Conservation (phyloP, 202 grass and related monocot species). For the Schoenoplectus tabernaemontani region DNA sequence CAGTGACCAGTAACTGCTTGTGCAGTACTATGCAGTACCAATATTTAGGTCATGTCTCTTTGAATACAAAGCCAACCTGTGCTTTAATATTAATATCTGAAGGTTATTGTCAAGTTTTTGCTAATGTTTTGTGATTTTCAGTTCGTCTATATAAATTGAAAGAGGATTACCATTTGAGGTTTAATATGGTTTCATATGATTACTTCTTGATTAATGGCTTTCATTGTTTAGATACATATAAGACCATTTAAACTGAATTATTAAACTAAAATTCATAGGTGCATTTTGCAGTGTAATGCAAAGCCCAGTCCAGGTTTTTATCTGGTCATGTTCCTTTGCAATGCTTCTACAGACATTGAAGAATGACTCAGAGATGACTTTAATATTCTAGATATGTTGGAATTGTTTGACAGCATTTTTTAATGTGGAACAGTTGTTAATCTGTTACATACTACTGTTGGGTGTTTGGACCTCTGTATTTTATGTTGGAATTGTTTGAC, state of each 20-base stretch:
- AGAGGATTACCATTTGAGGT: background rate
- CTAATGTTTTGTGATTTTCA: background rate
- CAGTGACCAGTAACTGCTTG: background rate
- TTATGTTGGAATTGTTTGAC: background rate
- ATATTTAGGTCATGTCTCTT: background rate
- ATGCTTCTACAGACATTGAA: background rate
- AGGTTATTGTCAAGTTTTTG: background rate
- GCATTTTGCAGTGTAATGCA: background rate
- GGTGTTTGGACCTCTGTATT: background rate
- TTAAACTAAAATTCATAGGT: background rate
- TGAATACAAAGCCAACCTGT: background rate
- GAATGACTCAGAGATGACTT: background rate
- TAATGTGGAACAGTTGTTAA: background rate
- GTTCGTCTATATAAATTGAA: background rate
- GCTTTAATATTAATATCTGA: background rate
- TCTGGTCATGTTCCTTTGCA: background rate
- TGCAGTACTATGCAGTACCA: background rate
- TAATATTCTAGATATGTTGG: background rate
- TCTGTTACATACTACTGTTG: background rate
- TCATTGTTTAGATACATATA: background rate
- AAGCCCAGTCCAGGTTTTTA: background rate
- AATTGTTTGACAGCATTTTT: background rate
- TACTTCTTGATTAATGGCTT: background rate
- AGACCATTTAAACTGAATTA: background rate
- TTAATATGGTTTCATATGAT: background rate